Percentiles rank a stretch among this genome's conserved stretches.
These are phyloP conservation scores for Salvia miltiorrhiza DNA, from an alignment of 257 asterid species.

Conservation along the genomic window DNA sequence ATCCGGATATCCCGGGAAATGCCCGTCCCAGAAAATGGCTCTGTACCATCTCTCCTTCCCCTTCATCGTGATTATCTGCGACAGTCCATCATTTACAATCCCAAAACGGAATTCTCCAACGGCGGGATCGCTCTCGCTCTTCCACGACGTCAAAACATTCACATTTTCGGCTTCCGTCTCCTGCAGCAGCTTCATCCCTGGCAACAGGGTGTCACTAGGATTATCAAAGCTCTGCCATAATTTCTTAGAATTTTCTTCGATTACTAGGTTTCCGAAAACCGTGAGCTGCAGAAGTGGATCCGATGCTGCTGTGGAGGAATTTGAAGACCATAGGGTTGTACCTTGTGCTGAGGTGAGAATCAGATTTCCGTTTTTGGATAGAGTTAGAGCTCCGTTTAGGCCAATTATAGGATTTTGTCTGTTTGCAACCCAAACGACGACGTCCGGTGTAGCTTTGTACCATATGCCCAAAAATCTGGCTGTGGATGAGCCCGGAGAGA, in stretches of 20 bases:
- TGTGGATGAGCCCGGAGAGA: constrained; percentile 1
- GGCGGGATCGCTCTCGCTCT: constrained; percentile 17
- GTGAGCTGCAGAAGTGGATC: constrained; percentile 3
- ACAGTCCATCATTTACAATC: constrained; percentile 12
- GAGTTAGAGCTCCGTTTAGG: not conserved
- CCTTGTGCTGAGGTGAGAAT: not conserved
- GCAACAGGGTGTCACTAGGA: constrained; percentile 11
- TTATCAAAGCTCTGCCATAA: constrained; percentile 20
- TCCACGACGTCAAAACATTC: constrained; percentile 17
- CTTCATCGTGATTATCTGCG: not conserved
- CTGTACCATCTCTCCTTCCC: constrained; percentile 1
- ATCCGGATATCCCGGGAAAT: not conserved
- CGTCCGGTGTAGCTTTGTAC: constrained; percentile 18
- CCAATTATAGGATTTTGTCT: not conserved
- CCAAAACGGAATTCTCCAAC: constrained; percentile 9
- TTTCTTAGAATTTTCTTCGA: not conserved
- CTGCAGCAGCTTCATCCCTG: constrained; percentile 22
- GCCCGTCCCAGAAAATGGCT: constrained; percentile 14
- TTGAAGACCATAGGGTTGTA: constrained; percentile 1
- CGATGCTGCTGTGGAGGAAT: not conserved
- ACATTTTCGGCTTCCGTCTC: not conserved
- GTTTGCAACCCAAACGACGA: constrained; percentile 27
- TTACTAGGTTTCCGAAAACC: constrained; percentile 10
- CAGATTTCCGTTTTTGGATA: not conserved
- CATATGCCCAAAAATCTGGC: constrained; percentile 11